Base-by-base conservation (phyloP, 2,329 filamentous ascomycete genomes). In the Clonostachys rhizophaga region DNA sequence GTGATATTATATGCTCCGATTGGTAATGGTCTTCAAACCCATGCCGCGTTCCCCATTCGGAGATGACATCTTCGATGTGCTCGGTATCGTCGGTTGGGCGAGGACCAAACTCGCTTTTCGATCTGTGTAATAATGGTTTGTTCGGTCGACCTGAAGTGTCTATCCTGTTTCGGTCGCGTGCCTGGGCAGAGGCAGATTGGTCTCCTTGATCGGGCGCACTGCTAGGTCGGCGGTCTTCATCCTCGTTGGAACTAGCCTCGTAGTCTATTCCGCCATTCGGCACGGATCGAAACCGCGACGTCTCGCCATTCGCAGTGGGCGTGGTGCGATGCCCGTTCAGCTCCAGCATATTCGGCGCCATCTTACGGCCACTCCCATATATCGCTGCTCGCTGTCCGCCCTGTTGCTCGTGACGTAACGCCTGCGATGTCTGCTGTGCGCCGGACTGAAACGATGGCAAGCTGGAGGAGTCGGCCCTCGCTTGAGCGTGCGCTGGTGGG, bases 1-100 rank as follows among this genome's bases (percentile, higher is more conserved):
- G 80, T 48, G 87, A 87, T 57, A 95, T 87, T 58, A 95, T 91
- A 61, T 96, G 90, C 55, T 91, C 88, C 6, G 88, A 95, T 61
- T 90, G 87, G 63, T 95, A 91, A 65, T 96, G 90, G 56, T 91
- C 87, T 61, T 95, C 90, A 72, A 94, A 96, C 43, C 91, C 91
- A 70, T 96, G 91, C 43, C 91, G 81, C 64, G 77, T 77, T 8
- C 79, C 78, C 74, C 76, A 79, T 54, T 76, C 72, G 40, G 69
- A 66, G 34, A 74, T 64, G 40, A 76, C 73, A 5, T 76, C 72
- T 13, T 75, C 72, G 30, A 61, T 56, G 44, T 65, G 60, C 40
- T 73, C 71, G 40, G 64, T 51, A 16, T 72, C 66, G 14, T 70
- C 61, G 20, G 69, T 66, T 47, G 58, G 62, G 24, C 69, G 71